Evolutionary conservation across 2,329 filamentous ascomycete genomes (phyloP).

Genomic region (Phaeosphaeria sp.): DNA sequence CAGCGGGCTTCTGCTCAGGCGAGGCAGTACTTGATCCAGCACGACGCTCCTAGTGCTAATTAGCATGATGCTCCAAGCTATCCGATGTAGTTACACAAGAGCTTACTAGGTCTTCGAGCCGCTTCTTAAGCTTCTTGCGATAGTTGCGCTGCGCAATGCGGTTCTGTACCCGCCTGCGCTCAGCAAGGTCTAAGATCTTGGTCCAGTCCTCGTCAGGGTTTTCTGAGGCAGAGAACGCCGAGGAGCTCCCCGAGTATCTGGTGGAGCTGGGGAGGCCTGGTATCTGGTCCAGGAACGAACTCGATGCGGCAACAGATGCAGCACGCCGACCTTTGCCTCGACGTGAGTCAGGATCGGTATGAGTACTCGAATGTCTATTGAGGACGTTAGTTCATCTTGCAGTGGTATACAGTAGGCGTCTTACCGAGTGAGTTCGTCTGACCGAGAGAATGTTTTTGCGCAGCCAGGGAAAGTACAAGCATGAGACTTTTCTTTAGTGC

Average conservation of each 20-base stretch:
- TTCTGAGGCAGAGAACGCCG: slow-evolving; percentile 91
- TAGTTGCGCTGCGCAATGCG: slow-evolving; percentile 98
- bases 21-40: slow-evolving; percentile 69
- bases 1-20: slow-evolving; percentile 64
- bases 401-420: too few relatives aligned
- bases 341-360: too few relatives aligned
- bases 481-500: too few relatives aligned
- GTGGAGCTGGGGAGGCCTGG: too few relatives aligned
- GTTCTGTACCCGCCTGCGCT: slow-evolving; percentile 94
- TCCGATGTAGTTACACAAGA: slow-evolving; percentile 10
- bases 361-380: too few relatives aligned
- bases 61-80: slow-evolving; percentile 21
- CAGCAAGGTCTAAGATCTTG: slow-evolving; percentile 96
- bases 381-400: too few relatives aligned
- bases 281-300: too few relatives aligned
- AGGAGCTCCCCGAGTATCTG: slow-evolving; percentile 83
- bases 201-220: slow-evolving; percentile 99
- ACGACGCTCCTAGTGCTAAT: slow-evolving; percentile 64
- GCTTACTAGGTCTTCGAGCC: slow-evolving; percentile 73
- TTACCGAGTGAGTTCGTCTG: too few relatives aligned
- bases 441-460: too few relatives aligned
- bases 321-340: too few relatives aligned
- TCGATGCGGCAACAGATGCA: too few relatives aligned
- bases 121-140: slow-evolving; percentile 93
- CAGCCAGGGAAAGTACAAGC: too few relatives aligned